Percentiles rank a stretch among this genome's conserved stretches.
phyloP scores from a whole-genome alignment of 1,284 basidiomycete species.

The Marasmius tenuissimus region DNA sequence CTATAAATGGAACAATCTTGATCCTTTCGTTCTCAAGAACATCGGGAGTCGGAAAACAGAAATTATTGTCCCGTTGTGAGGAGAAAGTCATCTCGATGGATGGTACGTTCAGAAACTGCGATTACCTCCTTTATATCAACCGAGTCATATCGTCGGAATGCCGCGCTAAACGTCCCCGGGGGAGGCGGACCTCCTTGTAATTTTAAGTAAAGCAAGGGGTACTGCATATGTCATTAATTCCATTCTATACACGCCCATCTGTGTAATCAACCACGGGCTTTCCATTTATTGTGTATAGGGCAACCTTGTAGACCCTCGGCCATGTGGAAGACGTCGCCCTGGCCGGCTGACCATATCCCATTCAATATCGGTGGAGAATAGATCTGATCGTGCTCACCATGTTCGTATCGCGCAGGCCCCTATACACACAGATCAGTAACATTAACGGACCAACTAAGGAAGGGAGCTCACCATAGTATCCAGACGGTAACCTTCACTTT shows the following conservation, averaged over 20 bases:
- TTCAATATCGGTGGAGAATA: background rate
- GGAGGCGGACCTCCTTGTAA: no score
- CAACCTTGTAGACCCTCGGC: slow-evolving; percentile 39
- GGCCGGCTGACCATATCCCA: slow-evolving; percentile 26
- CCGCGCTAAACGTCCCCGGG: no score
- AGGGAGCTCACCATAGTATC: slow-evolving; percentile 25
- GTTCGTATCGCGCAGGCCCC: slow-evolving; percentile 33
- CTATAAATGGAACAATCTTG: slow-evolving; percentile 14
- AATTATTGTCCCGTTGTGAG: slow-evolving; percentile 8
- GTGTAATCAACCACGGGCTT: no score
- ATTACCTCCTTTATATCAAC: no score
- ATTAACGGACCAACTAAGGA: background rate
- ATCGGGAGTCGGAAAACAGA: slow-evolving; percentile 14
- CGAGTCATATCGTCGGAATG: no score
- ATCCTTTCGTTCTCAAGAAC: slow-evolving; percentile 13
- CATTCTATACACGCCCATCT: no score
- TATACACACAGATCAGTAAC: slow-evolving; percentile 10
- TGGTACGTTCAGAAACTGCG: no score
- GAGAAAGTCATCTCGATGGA: background rate
- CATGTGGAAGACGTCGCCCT: slow-evolving; percentile 35
- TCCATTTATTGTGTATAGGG: slow-evolving; percentile 34
- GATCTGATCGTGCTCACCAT: slow-evolving; percentile 23
- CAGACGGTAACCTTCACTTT: slow-evolving; percentile 34
- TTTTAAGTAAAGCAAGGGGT: no score
- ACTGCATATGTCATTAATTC: no score